Conservation (phyloP, 208 protist genomes). For the Jaenimonas drosophilae region DNA sequence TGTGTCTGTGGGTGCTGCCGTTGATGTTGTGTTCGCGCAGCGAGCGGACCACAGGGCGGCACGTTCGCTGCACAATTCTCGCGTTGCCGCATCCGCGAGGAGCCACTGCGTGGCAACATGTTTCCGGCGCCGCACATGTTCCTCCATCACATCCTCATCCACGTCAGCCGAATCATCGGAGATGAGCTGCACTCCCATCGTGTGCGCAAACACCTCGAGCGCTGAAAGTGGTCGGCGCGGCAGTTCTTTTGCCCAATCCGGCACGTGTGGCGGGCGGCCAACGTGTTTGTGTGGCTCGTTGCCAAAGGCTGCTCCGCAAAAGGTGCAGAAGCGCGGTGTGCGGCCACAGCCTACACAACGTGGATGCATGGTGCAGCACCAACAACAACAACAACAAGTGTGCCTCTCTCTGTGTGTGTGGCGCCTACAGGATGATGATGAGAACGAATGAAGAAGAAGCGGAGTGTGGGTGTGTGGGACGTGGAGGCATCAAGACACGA, state of each 20-base stretch:
- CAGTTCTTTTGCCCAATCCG: conserved; percentile 1
- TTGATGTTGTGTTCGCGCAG: not conserved
- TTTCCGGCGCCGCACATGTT: not conserved
- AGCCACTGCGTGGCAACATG: conserved; percentile 1
- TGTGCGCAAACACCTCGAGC: conserved; percentile 8
- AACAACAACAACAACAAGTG: not conserved
- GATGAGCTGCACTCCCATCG: too few species aligned
- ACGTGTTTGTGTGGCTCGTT: too few species aligned
- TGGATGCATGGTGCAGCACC: not conserved
- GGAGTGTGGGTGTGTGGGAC: not conserved
- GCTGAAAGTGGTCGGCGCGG: not conserved
- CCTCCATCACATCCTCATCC: too few species aligned
- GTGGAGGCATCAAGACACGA: not conserved
- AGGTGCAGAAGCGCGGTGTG: conserved; percentile 15
- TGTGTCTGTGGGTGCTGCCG: too few species aligned
- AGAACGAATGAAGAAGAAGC: conserved; percentile 1
- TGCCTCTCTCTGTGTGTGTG: conserved; percentile 2
- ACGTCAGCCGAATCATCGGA: too few species aligned
- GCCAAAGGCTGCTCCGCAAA: conserved; percentile 12
- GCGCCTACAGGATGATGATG: conserved; percentile 2
- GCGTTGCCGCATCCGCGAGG: not conserved
- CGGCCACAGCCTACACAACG: conserved; percentile 5
- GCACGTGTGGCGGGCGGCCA: too few species aligned
- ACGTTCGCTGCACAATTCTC: not conserved
- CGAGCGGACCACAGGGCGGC: not conserved